These are phyloP conservation scores for Sporisorium sorghi DNA, from an alignment of 1,284 basidiomycete genomes.

Conservation along the genomic window DNA sequence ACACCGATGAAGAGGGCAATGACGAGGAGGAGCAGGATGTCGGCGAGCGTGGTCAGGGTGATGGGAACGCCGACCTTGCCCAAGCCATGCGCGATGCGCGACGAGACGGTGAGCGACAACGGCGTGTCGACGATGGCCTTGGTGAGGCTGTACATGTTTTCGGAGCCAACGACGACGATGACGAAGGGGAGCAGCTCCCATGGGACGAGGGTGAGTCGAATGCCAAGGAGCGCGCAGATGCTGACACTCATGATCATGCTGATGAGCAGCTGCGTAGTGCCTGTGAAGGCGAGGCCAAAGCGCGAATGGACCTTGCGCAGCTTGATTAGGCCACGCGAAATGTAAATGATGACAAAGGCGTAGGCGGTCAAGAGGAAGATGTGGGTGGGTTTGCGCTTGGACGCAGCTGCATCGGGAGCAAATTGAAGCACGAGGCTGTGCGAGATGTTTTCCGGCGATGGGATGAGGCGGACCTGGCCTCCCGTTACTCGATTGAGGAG, in stretches of 20 bases:
- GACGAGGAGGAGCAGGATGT: conserved; percentile 82
- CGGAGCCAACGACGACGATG: conserved; percentile 92
- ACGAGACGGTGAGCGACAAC: conserved; percentile 88
- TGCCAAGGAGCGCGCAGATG: conserved; percentile 85
- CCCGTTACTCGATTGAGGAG: conserved; percentile 54
- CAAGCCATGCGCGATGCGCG: conserved; percentile 88
- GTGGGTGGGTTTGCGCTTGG: conserved; percentile 36
- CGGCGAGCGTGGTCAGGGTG: conserved; percentile 87
- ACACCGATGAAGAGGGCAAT: conserved; percentile 80
- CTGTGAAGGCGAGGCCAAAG: conserved; percentile 91
- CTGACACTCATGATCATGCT: conserved; percentile 93
- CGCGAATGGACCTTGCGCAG: conserved; percentile 80
- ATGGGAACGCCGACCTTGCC: conserved; percentile 89
- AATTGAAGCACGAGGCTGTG: conserved; percentile 58
- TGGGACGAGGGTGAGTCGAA: conserved; percentile 86
- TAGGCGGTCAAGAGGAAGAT: conserved; percentile 82
- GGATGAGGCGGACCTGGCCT: conserved; percentile 53
- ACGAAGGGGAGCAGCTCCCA: conserved; percentile 91
- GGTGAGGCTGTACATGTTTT: conserved; percentile 96
- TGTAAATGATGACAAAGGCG: conserved; percentile 80
- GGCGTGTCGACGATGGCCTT: conserved; percentile 88
- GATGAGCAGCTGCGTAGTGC: conserved; percentile 86
- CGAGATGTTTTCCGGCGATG: conserved; percentile 45
- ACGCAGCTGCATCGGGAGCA: conserved; percentile 46
- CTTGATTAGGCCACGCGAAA: conserved; percentile 78